phyloP scores from a whole-genome alignment of 805 yeast genomes.

The Pichia deserticola region DNA sequence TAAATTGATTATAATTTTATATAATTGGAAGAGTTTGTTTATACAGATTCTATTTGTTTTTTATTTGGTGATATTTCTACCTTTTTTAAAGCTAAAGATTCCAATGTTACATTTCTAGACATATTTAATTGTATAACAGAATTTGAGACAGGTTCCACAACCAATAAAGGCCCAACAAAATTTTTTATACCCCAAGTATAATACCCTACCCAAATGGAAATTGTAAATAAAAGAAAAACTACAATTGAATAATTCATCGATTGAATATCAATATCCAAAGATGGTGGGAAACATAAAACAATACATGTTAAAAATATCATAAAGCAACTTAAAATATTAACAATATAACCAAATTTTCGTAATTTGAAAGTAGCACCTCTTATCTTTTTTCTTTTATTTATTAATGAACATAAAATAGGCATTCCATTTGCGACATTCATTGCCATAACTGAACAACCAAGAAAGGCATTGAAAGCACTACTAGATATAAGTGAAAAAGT shows the following conservation, averaged over 20 bases:
- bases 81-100: not conserved
- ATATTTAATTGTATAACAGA: not conserved
- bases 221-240: slow-evolving; percentile 45
- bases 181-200: slow-evolving; percentile 52
- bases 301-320: slow-evolving; percentile 56
- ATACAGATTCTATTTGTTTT: too few relatives aligned
- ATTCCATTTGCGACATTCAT: slow-evolving; percentile 70
- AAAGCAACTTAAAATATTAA: slow-evolving; percentile 49
- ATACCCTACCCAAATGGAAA: slow-evolving; percentile 43
- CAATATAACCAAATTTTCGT: slow-evolving; percentile 53
- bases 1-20: too few relatives aligned
- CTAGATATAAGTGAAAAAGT: slow-evolving; percentile 59
- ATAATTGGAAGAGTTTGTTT: too few relatives aligned
- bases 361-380: slow-evolving; percentile 64
- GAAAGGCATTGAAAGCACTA: slow-evolving; percentile 75
- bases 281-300: slow-evolving; percentile 66
- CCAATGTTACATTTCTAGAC: not conserved
- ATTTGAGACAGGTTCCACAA: not conserved
- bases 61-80: too few relatives aligned
- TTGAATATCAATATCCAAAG: slow-evolving; percentile 40
- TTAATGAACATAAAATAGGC: slow-evolving; percentile 57
- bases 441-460: slow-evolving; percentile 75
- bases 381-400: slow-evolving; percentile 52
- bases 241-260: slow-evolving; percentile 63
- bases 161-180: slow-evolving; percentile 59